Evolutionary conservation across 495 filamentous ascomycete species (phyloP), one percentile per base, ranked within the genome.

Genomic region (Neurospora terricola): DNA sequence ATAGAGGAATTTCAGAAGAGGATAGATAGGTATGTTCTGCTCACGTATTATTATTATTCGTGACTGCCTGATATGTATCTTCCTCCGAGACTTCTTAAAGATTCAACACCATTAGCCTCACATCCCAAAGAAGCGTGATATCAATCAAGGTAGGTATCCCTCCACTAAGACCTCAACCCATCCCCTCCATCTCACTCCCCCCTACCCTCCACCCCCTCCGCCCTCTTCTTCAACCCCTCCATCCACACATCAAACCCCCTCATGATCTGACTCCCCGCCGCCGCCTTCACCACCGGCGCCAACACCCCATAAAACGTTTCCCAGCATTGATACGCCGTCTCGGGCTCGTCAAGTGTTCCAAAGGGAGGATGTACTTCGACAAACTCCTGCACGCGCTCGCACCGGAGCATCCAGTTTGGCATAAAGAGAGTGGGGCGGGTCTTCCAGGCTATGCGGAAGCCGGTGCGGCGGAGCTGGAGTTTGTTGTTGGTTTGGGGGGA

Each of bases 361-460:
- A n/a, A 48, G 30, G 42, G 68, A n/a, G 68, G 10, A 8, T 59
- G 69, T 0, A 38, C 72, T 38, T 81, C 77, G 7, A 82, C 66
- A 69, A 82, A 81, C 74, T 84, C 81, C 74, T 82, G 81, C 69
- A 82, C 77, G 30, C 82, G 75, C 77, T 84, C 82, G n/a, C 75
- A 76, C 6, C 73, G 74, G 37, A 82, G 76, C 77, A 82, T 30
- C 62, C 75, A 78, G 18, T 4, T 38, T 0, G 82, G 79, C 66
- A 76, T 43, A 11, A 72, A 36, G 69, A 70, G n/a, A 21, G 14
- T 72, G 38, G 69, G 42, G 23, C 74, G 48, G 21, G 70, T 62
- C 71, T 73, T 74, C 82, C 82, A 83, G 2, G 77, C 78, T 5
- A 83, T 76, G 36, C 82, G 76, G 71, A 76, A 81, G 1, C 81